Conservation (phyloP, 2,329 filamentous ascomycete species). For the Monilinia polystroma region DNA sequence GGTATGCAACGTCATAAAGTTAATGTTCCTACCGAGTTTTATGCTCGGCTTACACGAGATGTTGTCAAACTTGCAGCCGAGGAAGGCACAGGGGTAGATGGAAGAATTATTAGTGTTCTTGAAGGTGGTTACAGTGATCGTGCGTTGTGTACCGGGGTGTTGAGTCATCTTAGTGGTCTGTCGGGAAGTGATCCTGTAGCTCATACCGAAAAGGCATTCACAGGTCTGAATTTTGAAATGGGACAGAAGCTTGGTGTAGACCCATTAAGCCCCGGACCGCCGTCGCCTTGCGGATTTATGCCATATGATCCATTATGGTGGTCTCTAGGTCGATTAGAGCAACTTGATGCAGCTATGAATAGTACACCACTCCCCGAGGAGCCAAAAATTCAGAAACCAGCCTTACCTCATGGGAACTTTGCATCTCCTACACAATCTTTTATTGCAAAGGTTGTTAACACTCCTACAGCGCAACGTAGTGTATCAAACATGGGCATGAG, state of each 20-base stretch:
- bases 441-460: conserved; percentile 68
- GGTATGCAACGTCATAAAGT: conserved; percentile 96
- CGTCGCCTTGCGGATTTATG: conserved; percentile 34
- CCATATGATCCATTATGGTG: conserved; percentile 72
- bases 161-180: conserved; percentile 87
- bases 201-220: conserved; percentile 42
- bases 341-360: conserved; percentile 61
- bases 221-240: conserved; percentile 59
- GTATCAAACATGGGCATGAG: conserved; percentile 53
- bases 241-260: conserved; percentile 48
- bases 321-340: conserved; percentile 63
- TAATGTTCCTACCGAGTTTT: conserved; percentile 95
- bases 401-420: conserved; percentile 65
- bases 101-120: conserved; percentile 86
- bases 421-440: conserved; percentile 87
- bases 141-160: conserved; percentile 80
- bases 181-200: conserved; percentile 53
- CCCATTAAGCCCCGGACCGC: conserved; percentile 23
- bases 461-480: conserved; percentile 63
- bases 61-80: conserved; percentile 80
- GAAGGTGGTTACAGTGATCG: conserved; percentile 96
- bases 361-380: conserved; percentile 51
- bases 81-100: conserved; percentile 72
- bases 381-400: conserved; percentile 51
- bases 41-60: conserved; percentile 85